phyloP scores from a whole-genome alignment of 2,329 filamentous ascomycete genomes.

The Diaporthe australafricana region DNA sequence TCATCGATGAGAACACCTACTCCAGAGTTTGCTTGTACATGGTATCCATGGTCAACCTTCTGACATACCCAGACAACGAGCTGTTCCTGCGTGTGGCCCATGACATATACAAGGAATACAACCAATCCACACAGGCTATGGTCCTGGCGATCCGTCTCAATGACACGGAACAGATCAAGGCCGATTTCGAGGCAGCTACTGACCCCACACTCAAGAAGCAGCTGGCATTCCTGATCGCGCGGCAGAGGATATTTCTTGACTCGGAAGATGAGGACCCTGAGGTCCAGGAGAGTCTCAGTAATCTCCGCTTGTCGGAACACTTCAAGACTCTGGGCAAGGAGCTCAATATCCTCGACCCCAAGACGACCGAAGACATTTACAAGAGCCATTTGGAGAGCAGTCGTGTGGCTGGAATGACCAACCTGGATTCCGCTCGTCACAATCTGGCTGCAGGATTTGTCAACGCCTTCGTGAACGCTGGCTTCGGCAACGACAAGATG shows the following conservation, averaged over 20 bases:
- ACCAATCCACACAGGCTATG: conserved; percentile 93
- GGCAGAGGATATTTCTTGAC: conserved; percentile 89
- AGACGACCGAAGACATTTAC: conserved; percentile 98
- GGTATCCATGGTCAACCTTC: conserved; percentile 97
- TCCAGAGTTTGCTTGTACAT: conserved; percentile 95
- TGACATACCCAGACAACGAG: conserved; percentile 98
- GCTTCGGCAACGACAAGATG: conserved; percentile 96
- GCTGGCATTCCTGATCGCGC: conserved; percentile 90
- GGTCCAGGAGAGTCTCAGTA: conserved; percentile 85
- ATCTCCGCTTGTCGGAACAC: conserved; percentile 87
- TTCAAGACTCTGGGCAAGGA: conserved; percentile 96
- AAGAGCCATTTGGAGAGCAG: conserved; percentile 98
- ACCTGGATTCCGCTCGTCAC: conserved; percentile 94
- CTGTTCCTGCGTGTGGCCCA: conserved; percentile 94
- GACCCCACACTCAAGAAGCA: conserved; percentile 91
- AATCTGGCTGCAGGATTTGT: conserved; percentile 97
- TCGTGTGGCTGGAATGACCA: conserved; percentile 90
- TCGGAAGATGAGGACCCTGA: conserved; percentile 78
- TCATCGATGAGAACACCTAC: conserved; percentile 94
- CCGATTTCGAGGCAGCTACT: conserved; percentile 82
- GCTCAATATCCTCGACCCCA: conserved; percentile 95
- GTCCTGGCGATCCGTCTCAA: conserved; percentile 94
- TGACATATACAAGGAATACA: conserved; percentile 92
- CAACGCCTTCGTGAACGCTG: conserved; percentile 96
- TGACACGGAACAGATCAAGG: conserved; percentile 83